Base-by-base conservation (phyloP, 176 grass and related monocot genomes). In the Lolium multiflorum region DNA sequence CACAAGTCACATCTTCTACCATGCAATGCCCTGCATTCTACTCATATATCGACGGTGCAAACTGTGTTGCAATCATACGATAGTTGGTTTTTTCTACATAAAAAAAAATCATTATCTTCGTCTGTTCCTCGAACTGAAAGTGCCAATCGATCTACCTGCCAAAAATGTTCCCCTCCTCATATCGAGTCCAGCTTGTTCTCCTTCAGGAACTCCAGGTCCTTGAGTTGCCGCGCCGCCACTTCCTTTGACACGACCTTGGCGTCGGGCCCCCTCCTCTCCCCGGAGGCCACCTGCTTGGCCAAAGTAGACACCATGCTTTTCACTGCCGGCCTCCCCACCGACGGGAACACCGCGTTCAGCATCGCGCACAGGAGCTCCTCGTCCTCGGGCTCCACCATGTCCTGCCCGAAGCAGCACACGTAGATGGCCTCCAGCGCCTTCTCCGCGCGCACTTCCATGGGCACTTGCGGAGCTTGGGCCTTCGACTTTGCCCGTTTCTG, bases 391-490 rank as follows among this genome's bases (percentile, higher is more conserved):
- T 98, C 97, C 54, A 98, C 74, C 80, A 90, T 86, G 76, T 98
- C 97, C 68, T 94, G 89, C n/a, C 94, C 92, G n/a, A 94, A 98
- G 91, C 89, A 92, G 85, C 97, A 96, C 5, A 96, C 88, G 11
- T 92, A 96, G 65, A 98, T 96, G n/a, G 88, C 93, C 59, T 98
- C 93, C 0, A 98, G 71, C 11, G 94, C 93, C 91, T 98, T 98
- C 80, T 98, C 92, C 52, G 66, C 90, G 83, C 94, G 51, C 21
- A 90, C 60, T 18, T 92, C 94, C 92, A 94, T 94, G 0, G 90
- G 82, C 71, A 94, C 94, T 77, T 91, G 81, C 55, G 88, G 97
- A 3, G 66, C 38, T 16, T 87, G 90, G 60, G 55, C 68, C 86
- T 98, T 98, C 10, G 85, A 59, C 54, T 94, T 96, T 4, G 94